Evolutionary conservation across 345 rosid species (phyloP).

Genomic region (Brassica incana): DNA sequence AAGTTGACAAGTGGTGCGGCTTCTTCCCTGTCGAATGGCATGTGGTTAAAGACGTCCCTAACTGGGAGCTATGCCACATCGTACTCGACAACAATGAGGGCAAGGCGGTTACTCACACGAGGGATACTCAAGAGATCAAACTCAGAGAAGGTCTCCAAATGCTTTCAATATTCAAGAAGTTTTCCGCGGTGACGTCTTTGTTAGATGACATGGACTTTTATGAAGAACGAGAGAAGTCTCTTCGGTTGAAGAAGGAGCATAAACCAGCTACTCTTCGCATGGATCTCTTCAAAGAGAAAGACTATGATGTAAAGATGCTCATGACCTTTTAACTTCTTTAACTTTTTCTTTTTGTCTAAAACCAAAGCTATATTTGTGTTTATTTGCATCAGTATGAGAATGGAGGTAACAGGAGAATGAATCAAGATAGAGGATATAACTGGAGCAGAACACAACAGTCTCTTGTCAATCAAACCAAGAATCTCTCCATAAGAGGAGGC

Average conservation of each 20-base stretch:
- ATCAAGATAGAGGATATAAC: conserved; percentile 18
- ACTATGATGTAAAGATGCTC: conserved; percentile 41
- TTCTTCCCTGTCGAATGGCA: conserved; percentile 83
- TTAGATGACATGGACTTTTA: conserved; percentile 71
- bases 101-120: conserved; percentile 63
- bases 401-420: conserved; percentile 40
- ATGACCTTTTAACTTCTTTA: background rate
- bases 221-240: conserved; percentile 60
- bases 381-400: conserved; percentile 3
- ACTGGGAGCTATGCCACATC: conserved; percentile 62
- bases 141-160: conserved; percentile 69
- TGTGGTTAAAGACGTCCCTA: conserved; percentile 69
- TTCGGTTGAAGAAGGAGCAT: conserved; percentile 38
- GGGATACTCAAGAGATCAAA: conserved; percentile 79
- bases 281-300: conserved; percentile 46
- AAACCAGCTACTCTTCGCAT: conserved; percentile 49
- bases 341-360: background rate
- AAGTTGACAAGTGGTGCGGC: conserved; percentile 77
- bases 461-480: conserved; percentile 52
- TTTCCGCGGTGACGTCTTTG: conserved; percentile 50
- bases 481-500: conserved; percentile 52
- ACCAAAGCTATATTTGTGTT: background rate
- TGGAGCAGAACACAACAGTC: conserved; percentile 40
- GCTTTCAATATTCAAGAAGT: conserved; percentile 62
- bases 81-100: conserved; percentile 66